phyloP scores from a whole-genome alignment of 2,329 filamentous ascomycete genomes.

The Fusarium veterinarium region DNA sequence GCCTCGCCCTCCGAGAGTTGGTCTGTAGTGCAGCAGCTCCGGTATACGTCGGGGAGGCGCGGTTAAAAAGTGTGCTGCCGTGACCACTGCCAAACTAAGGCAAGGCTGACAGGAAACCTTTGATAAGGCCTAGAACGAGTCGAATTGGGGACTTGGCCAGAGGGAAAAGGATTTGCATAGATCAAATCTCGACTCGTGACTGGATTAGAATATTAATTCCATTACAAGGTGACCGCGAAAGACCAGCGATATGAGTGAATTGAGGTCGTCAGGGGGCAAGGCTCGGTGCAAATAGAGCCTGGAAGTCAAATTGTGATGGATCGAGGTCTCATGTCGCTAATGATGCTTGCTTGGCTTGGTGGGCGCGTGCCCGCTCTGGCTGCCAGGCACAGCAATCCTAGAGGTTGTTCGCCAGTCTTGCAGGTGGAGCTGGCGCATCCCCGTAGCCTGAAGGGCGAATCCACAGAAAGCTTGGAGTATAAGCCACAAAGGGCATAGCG shows the following conservation, averaged over 20 bases:
- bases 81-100: conserved; percentile 20
- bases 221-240: conserved; percentile 1
- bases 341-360: conserved; percentile 22
- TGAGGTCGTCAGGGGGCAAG: neutral
- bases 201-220: neutral
- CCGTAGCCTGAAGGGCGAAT: neutral
- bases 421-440: conserved; percentile 18
- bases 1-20: conserved; percentile 11
- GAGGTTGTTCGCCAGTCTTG: conserved; percentile 28
- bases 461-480: conserved; percentile 23
- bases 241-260: neutral
- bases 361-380: conserved; percentile 36
- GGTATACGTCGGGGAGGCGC: conserved; percentile 29
- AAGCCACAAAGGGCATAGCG: conserved; percentile 31
- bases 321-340: conserved; percentile 29
- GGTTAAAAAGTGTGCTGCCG: conserved; percentile 14
- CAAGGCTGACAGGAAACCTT: conserved; percentile 28
- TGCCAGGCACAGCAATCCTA: conserved; percentile 37
- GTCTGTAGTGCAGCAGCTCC: conserved; percentile 20
- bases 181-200: conserved; percentile 11
- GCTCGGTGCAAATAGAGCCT: neutral
- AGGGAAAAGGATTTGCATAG: conserved; percentile 8
- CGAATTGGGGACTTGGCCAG: neutral
- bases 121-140: conserved; percentile 3
- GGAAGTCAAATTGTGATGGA: conserved; percentile 36